phyloP scores from a whole-genome alignment of 176 grass and related monocot genomes.

The Pontederia paniculata region DNA sequence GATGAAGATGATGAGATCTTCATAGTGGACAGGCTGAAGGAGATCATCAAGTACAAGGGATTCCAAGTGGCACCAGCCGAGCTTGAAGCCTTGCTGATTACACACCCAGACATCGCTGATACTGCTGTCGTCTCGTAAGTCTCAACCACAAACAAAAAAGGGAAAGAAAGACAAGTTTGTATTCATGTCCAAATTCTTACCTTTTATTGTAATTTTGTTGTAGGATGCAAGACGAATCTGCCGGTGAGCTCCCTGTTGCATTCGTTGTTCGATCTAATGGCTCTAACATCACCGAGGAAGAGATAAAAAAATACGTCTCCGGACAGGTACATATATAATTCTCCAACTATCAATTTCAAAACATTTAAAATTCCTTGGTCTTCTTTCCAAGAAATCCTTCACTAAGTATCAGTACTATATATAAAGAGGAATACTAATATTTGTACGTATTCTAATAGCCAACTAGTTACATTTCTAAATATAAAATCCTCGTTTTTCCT shows the following conservation, averaged over 20 bases:
- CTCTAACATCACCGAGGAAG: background rate
- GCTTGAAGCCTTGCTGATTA: conserved; percentile 6
- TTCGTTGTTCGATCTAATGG: conserved; percentile 4
- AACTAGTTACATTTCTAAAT: no score
- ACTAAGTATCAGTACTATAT: no score
- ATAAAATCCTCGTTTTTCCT: no score
- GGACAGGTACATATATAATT: background rate
- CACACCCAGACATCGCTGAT: conserved; percentile 1
- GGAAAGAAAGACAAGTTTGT: background rate
- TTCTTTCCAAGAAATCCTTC: no score
- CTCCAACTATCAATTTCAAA: no score
- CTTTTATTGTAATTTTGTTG: background rate
- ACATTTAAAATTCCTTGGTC: no score
- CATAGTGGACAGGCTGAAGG: conserved; percentile 12
- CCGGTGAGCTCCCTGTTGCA: conserved; percentile 7
- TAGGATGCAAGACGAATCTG: conserved; percentile 5
- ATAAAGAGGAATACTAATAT: no score
- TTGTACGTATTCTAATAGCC: no score
- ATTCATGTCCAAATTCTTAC: background rate
- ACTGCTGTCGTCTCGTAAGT: conserved; percentile 10
- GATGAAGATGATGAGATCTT: conserved; percentile 16
- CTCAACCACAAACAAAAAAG: no score
- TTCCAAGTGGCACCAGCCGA: conserved; percentile 10
- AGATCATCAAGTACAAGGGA: conserved; percentile 16
- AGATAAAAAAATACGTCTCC: conserved; percentile 9